Evolutionary conservation across 23 red algal species (phyloP).

Genomic region (Cyanidioschyzon merolae): DNA sequence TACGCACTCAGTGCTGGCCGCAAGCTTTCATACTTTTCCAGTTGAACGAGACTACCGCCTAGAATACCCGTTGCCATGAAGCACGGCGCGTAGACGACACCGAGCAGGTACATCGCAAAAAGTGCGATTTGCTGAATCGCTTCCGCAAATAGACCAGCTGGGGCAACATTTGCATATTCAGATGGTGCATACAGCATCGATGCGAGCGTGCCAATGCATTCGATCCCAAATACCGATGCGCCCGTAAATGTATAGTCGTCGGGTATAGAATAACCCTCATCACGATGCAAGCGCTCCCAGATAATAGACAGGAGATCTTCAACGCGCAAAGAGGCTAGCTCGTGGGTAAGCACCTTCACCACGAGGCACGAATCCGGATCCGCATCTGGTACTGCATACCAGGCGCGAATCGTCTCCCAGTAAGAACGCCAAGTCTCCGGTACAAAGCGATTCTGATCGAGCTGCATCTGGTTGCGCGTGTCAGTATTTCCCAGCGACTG

Average conservation of each 20-base stretch:
- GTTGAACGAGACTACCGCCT: neutral
- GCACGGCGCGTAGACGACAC: neutral
- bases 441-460: neutral
- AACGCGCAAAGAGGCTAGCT: neutral
- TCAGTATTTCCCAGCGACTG: neutral
- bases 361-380: neutral
- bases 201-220: neutral
- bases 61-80: neutral
- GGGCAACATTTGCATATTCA: neutral
- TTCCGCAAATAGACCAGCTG: neutral
- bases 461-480: neutral
- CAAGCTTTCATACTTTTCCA: neutral
- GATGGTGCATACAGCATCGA: neutral
- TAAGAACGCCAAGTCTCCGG: neutral
- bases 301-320: neutral
- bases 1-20: neutral
- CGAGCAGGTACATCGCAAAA: neutral
- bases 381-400: neutral
- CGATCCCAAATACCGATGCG: neutral
- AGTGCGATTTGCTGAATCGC: neutral
- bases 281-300: neutral
- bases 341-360: neutral
- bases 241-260: neutral
- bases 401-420: neutral
- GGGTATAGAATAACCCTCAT: neutral